Percentiles rank a stretch among this genome's conserved stretches.
Conservation (phyloP, 2,329 filamentous ascomycete genomes). For the Venturia oleaginea region DNA sequence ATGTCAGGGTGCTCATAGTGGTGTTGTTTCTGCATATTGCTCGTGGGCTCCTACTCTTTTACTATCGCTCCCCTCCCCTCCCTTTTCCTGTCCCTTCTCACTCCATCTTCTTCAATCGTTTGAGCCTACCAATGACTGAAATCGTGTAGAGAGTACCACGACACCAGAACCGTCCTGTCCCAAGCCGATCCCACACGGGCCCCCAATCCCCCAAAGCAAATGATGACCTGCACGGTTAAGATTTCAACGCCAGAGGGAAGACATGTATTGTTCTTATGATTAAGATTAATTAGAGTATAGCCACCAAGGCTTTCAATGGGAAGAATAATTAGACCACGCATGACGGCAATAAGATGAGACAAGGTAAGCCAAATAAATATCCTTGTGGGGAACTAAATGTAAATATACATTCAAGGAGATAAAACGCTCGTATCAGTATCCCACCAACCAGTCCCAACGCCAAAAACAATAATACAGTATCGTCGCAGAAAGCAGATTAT, state of each 20-base stretch:
- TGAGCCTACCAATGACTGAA: too few species aligned
- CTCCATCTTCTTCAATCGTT: too few species aligned
- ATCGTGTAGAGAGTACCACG: too few species aligned
- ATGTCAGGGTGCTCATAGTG: conserved; percentile 8
- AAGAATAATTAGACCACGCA: too few species aligned
- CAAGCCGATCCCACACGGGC: conserved; percentile 2
- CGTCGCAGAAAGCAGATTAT: too few species aligned
- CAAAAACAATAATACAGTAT: too few species aligned
- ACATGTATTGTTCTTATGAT: conserved; percentile 9
- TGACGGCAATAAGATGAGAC: too few species aligned
- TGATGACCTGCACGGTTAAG: conserved; percentile 6
- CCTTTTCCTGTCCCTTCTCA: background rate
- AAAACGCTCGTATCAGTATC: background rate
- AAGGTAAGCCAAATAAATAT: too few species aligned
- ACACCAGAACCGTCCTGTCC: conserved; percentile 11
- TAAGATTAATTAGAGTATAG: conserved; percentile 9
- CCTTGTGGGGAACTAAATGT: too few species aligned
- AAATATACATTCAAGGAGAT: too few species aligned
- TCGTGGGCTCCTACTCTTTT: background rate
- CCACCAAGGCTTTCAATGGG: conserved; percentile 4
- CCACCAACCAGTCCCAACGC: too few species aligned
- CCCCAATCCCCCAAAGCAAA: background rate
- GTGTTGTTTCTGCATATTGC: conserved; percentile 6
- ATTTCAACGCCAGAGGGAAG: conserved; percentile 6
- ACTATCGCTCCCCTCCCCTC: background rate